Conservation (phyloP, 2,329 filamentous ascomycete genomes). For the Dactylellina cionopaga region DNA sequence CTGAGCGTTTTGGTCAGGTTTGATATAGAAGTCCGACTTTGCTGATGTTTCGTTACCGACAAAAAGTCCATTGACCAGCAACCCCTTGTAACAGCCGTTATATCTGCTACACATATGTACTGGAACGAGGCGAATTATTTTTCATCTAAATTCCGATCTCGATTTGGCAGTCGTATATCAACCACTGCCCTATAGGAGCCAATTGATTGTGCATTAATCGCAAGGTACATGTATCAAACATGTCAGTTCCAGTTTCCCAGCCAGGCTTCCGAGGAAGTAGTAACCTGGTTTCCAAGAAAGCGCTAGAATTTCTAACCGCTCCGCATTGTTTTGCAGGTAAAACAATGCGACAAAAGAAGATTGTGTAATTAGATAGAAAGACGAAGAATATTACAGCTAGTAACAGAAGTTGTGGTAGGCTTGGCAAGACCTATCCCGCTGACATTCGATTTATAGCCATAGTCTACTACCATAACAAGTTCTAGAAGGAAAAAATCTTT, state of each 20-base stretch:
- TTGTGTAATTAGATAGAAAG: conserved; percentile 3
- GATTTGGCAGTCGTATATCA: conserved; percentile 28
- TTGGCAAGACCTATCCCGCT: conserved; percentile 12
- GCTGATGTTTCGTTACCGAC: conserved; percentile 22
- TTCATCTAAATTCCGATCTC: conserved; percentile 14
- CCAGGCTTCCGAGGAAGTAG: neutral
- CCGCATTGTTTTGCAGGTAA: conserved; percentile 38
- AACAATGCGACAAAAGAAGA: conserved; percentile 1
- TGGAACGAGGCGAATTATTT: conserved; percentile 34
- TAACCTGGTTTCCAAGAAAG: conserved; percentile 2
- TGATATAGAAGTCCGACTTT: conserved; percentile 22
- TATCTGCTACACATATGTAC: conserved; percentile 29
- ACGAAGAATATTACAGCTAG: neutral
- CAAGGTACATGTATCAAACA: conserved; percentile 12
- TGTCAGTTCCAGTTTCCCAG: conserved; percentile 30
- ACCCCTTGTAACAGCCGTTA: conserved; percentile 46
- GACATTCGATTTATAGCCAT: conserved; percentile 16
- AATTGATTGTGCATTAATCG: conserved; percentile 23
- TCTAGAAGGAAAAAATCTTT: neutral
- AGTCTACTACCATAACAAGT: neutral
- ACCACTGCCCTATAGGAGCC: conserved; percentile 24
- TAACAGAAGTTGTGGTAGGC: conserved; percentile 18
- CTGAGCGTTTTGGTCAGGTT: conserved; percentile 37
- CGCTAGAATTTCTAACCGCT: conserved; percentile 19
- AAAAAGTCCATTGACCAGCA: conserved; percentile 19